Base-by-base conservation (phyloP, 352 stramenopile species). In the Phytophthora fragariae region DNA sequence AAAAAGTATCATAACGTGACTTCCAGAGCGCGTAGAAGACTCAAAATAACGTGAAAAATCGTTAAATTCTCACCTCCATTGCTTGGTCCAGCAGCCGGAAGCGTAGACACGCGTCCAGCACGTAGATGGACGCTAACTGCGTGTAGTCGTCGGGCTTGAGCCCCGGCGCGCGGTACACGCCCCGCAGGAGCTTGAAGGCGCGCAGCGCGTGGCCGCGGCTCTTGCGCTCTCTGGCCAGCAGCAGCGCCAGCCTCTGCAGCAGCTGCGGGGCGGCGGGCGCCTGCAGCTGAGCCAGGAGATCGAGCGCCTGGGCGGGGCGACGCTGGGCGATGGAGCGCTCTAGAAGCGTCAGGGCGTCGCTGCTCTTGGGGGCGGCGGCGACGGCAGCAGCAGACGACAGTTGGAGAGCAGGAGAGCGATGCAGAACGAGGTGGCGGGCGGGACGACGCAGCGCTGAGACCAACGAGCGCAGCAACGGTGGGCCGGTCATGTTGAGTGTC, bases 101-200 rank as follows among this genome's bases (percentile, higher is more conserved):
- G 57, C 82, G 84, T 31, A 91, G 65, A 62, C 85, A 92, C 37
- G 82, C 83, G 57, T 92, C 85, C 62, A 90, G 74, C 27, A 92
- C 83, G 70, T 89, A 85, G 62, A 92, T 91, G 44, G 84, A 91
- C 57, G 85, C 85, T 29, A 92, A 57, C 46, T 79, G 79, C 24
- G 83, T 91, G 65, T 83, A 89, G 56, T 92, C 85, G 57, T 92
- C 83, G 12, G 80, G 78, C 15, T 55, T 56, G 21, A 92, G 65
- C 2, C 77, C 73, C 9, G 81, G 75, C 19, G 70, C 57, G 37
- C 52, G 72, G 61, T 86, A 89, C 47, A 89, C 82, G 7, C 68
- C 75, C 29, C 70, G 70, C 33, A 89, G 63, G 8, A 89, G 73
- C 35, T 89, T 77, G 37, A 83, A 81, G 21, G 80, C 78, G 9